Base-by-base conservation (phyloP, 1,139 yeast species). In the Pneumocystis jirovecii region DNA sequence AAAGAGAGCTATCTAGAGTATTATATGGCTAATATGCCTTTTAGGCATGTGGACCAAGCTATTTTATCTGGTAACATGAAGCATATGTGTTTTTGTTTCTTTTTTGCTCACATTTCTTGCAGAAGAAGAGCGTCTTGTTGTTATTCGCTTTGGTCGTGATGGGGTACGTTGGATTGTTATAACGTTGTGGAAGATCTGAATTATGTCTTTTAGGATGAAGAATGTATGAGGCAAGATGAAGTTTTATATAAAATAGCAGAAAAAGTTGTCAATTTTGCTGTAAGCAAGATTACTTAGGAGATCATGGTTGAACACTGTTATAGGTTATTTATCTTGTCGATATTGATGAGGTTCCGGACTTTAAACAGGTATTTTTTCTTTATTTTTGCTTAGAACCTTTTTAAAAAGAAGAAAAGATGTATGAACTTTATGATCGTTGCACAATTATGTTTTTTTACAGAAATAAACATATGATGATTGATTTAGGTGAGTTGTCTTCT, bases 11-110 rank as follows among this genome's bases (percentile, higher is more conserved):
- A 25, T 21, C 12, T 15, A 35, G 29, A 10, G 29, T 29, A 60
- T 25, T 10, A 37, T 8, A 15, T 10, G 17, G 19, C 17, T 60
- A 35, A 34, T 21, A 37, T 8, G 34, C 35, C 5, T 8, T 17
- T 3, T 59, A 66, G 69, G 96, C 98, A 93, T 74, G 98, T 93
- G 37, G 99, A 95, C 76, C 97, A 93, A 73, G 96, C 98, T 7
- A 93, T 93, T 62, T 72, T 84, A 42, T 78, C 84, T 21, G 71
- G 71, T 68, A 63, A n/a, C n/a, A n/a, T n/a, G n/a, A n/a, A n/a
- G n/a, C 2, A 17, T 40, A 19, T n/a, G 34, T 7, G 10, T 7
- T 34, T 7, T 10, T 37, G 12, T 61, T 35, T n/a, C 19, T 21
- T 15, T 29, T 44, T 15, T 44, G 19, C 21, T 31, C 10, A 50